Percentiles rank a stretch among this genome's conserved stretches.
These are phyloP conservation scores for Annulohypoxylon moriforme DNA, from an alignment of 495 filamentous ascomycete genomes.

Conservation along the genomic window DNA sequence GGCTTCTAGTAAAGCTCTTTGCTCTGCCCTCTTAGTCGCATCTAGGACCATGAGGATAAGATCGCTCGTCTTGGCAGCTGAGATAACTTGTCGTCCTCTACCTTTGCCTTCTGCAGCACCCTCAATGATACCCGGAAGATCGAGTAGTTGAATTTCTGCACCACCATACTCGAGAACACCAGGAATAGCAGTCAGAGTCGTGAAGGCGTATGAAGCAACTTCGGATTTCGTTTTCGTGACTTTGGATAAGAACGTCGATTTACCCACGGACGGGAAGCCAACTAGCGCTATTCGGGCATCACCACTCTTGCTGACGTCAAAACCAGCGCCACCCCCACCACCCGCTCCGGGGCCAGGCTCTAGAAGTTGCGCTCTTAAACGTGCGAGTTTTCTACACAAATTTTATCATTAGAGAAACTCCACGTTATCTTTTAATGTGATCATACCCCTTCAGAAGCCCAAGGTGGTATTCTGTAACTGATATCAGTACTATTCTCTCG, in stretches of 20 bases:
- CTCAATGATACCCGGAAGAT: slow-evolving; percentile 99
- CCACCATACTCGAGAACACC: slow-evolving; percentile 98
- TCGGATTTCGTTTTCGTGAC: slow-evolving; percentile 99
- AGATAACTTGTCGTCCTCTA: slow-evolving; percentile 95
- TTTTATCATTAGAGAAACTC: slow-evolving; percentile 22
- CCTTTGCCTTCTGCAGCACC: slow-evolving; percentile 97
- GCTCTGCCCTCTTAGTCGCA: slow-evolving; percentile 96
- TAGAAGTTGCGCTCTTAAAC: slow-evolving; percentile 92
- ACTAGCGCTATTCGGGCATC: slow-evolving; percentile 98
- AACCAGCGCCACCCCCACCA: slow-evolving; percentile 79
- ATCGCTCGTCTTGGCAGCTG: slow-evolving; percentile 99
- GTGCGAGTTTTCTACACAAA: slow-evolving; percentile 84
- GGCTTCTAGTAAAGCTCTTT: slow-evolving; percentile 86
- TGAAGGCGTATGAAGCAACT: slow-evolving; percentile 97
- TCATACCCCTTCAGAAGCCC: slow-evolving; percentile 94
- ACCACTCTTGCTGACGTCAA: slow-evolving; percentile 97
- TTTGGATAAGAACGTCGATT: slow-evolving; percentile 98
- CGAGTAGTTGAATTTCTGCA: slow-evolving; percentile 97
- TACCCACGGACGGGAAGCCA: slow-evolving; percentile 97
- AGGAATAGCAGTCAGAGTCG: slow-evolving; percentile 96
- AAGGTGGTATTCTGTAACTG: slow-evolving; percentile 86
- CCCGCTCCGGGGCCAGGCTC: slow-evolving; percentile 88
- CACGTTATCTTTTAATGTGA: neutral
- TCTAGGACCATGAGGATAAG: slow-evolving; percentile 97
- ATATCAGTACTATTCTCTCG: slow-evolving; percentile 25